These are phyloP conservation scores for Aureobasidium namibiae DNA, from an alignment of 2,329 filamentous ascomycete species.

Conservation along the genomic window DNA sequence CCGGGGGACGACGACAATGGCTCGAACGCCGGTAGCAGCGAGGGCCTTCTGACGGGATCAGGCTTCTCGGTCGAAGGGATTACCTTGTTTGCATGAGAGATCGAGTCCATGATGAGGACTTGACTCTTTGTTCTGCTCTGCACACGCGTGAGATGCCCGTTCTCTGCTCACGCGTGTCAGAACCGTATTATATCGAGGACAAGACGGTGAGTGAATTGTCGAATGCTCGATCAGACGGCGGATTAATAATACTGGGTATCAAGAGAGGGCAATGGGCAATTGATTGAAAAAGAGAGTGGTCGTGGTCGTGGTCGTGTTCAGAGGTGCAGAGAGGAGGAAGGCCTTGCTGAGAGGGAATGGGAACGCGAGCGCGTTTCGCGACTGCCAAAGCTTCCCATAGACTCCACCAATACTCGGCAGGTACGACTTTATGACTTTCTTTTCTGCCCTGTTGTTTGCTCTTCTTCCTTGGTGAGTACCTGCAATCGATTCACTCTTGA, in stretches of 20 bases:
- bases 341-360: neutral
- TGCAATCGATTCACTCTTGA: neutral
- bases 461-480: neutral
- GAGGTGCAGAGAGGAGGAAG: neutral
- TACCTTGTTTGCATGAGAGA: neutral
- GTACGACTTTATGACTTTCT: neutral
- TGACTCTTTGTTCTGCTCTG: neutral
- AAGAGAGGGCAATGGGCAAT: neutral
- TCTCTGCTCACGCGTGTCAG: conserved; percentile 11
- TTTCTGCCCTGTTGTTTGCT: neutral
- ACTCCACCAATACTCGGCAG: conserved; percentile 2
- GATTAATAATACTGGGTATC: conserved; percentile 11
- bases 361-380: neutral
- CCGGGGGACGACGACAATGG: conserved; percentile 67
- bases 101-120: neutral
- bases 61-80: conserved; percentile 10
- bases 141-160: conserved; percentile 11
- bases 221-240: neutral
- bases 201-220: neutral
- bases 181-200: neutral
- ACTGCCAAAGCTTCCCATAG: conserved; percentile 4
- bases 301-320: too few species aligned
- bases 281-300: conserved; percentile 6
- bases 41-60: conserved; percentile 34
- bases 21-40: conserved; percentile 71